A percentile compares a stretch with the other conserved stretches of the same genome.
Conservation (phyloP, 1,284 basidiomycete genomes). For the Malassezia yamatoensis region DNA sequence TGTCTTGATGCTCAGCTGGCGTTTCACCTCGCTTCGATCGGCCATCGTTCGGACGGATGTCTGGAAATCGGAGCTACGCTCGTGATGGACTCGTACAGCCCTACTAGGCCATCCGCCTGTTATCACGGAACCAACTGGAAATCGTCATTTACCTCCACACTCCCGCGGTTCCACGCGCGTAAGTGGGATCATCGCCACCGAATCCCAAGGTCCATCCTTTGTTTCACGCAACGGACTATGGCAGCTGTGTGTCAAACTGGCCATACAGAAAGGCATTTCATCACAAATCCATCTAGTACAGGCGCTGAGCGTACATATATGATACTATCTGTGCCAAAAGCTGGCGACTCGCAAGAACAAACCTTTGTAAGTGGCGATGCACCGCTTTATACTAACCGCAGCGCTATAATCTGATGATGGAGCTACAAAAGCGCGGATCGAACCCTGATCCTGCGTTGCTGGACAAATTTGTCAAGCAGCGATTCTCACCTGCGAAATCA, state of each 20-base stretch:
- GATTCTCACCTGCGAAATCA: slow-evolving; percentile 16
- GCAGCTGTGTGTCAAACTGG: not conserved
- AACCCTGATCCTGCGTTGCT: slow-evolving; percentile 31
- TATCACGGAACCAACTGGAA: not conserved
- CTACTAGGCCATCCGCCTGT: not conserved
- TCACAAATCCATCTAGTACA: not conserved
- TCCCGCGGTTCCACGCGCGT: not conserved
- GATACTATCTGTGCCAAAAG: too few relatives aligned
- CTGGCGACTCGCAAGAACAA: not conserved
- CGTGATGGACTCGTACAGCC: not conserved
- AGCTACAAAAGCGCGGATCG: slow-evolving; percentile 36
- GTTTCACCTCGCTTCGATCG: slow-evolving; percentile 16
- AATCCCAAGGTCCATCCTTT: not conserved
- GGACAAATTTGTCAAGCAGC: slow-evolving; percentile 38
- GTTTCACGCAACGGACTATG: not conserved
- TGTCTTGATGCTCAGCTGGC: slow-evolving; percentile 26
- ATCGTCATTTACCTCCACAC: not conserved
- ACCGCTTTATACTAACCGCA: slow-evolving; percentile 3
- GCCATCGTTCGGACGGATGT: slow-evolving; percentile 9
- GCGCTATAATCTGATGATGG: slow-evolving; percentile 39
- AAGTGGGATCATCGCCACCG: not conserved
- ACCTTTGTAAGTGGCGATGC: slow-evolving; percentile 1
- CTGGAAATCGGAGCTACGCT: not conserved
- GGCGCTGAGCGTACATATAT: too few relatives aligned
- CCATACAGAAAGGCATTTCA: not conserved